Base-by-base conservation (phyloP, 2,329 filamentous ascomycete genomes). In the Colletotrichum tanaceti region DNA sequence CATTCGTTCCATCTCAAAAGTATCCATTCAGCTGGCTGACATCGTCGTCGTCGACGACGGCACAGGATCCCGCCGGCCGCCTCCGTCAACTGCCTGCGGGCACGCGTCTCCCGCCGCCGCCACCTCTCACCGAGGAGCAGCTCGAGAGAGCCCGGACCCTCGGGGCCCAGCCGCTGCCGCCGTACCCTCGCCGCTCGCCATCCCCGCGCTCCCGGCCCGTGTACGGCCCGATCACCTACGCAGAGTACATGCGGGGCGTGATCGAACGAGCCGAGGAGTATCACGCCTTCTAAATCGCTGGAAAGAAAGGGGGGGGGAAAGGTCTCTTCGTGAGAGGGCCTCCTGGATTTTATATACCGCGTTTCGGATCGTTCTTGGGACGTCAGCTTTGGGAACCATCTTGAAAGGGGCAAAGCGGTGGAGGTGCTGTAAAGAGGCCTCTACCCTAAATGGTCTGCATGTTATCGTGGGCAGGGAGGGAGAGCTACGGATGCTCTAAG, bases 31-130 rank as follows among this genome's bases (percentile, higher is more conserved):
- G 14, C 18, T 5, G 35, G n/a, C 49, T 65, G 13, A 61, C n/a
- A 18, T n/a, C 57, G 5, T 10, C 22, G 3, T 16, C 3, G 16
- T 10, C 22, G 6, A 22, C 4, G 6, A 22, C 14, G 2, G 10
- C 10, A 50, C 35, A 68, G 65, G 65, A 68, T 18, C 61, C 61
- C n/a, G 65, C 65, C 9, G 65, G 65, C n/a, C 61, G 61, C n/a
- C 65, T 68, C n/a, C 61, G 49, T 16, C 20, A 55, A n/a, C 22
- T 68, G 14, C 65, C 65, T 20, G 22, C 28, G 13, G 65, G 65
- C 16, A 64, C 65, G 2, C 53, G 47, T 7, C 54, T 68, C 6
- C 65, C 65, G 0, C 22, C 65, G 13, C 65, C 65, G 3, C 41
- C 49, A 10, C 35, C 65, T 13, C 65, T 68, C n/a, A 65, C 54